Conservation (phyloP, 768 basidiomycete genomes). For the Coprinopsis sp. region DNA sequence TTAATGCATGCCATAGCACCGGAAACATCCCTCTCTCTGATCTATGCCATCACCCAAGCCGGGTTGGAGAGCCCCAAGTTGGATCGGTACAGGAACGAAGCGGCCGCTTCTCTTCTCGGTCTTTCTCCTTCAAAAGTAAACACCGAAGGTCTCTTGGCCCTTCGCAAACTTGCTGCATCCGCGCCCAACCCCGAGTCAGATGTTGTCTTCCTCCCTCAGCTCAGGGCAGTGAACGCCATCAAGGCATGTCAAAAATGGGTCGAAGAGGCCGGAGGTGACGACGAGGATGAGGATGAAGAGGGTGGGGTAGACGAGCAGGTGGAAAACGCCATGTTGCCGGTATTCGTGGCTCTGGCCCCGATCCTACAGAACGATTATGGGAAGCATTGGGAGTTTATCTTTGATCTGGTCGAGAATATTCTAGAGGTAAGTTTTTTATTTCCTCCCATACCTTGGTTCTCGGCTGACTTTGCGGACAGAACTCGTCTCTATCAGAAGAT, state of each 20-base stretch:
- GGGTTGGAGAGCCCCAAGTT: constrained; percentile 68
- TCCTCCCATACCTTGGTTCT: neutral
- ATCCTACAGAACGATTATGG: constrained; percentile 85
- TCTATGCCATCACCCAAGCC: constrained; percentile 53
- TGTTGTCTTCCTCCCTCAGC: constrained; percentile 78
- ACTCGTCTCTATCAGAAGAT: constrained; percentile 53
- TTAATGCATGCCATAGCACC: constrained; percentile 46
- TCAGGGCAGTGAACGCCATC: constrained; percentile 80
- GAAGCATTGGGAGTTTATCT: constrained; percentile 89
- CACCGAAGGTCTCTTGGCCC: constrained; percentile 59
- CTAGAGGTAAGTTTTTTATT: constrained; percentile 59
- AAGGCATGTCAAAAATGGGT: constrained; percentile 87
- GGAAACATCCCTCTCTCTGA: constrained; percentile 61
- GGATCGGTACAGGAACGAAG: constrained; percentile 82
- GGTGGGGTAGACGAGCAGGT: constrained; percentile 73
- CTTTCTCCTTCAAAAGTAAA: constrained; percentile 60
- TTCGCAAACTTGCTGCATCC: constrained; percentile 64
- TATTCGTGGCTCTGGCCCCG: constrained; percentile 76
- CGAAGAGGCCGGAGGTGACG: constrained; percentile 42
- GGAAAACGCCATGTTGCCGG: constrained; percentile 68
- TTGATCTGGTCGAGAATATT: constrained; percentile 83
- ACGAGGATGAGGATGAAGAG: constrained; percentile 58
- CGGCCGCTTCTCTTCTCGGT: constrained; percentile 75
- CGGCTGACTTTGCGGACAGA: constrained; percentile 31
- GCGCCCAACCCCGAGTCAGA: constrained; percentile 80